phyloP scores from a whole-genome alignment of 306 rosid species.

The Ziziphus jujuba region DNA sequence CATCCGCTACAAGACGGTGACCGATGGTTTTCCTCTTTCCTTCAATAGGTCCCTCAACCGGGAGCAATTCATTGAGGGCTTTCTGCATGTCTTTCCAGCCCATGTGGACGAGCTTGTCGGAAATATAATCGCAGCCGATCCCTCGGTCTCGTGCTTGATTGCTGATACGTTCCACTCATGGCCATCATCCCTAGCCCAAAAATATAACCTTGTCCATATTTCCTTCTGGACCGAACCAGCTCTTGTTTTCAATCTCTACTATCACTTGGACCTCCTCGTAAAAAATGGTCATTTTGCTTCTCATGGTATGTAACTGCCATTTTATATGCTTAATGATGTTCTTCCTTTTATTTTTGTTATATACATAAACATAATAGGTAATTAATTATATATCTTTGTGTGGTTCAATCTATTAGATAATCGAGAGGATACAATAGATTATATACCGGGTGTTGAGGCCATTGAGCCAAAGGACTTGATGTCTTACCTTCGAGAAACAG shows the following conservation, averaged over 20 bases:
- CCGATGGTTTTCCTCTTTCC: slow-evolving; percentile 28
- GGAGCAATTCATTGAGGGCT: slow-evolving; percentile 10
- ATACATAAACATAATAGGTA: too few species aligned
- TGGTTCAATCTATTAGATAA: slow-evolving; percentile 17
- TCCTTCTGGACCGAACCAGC: slow-evolving; percentile 50
- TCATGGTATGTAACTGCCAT: background rate
- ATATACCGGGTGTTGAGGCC: slow-evolving; percentile 37
- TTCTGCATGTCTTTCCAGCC: slow-evolving; percentile 22
- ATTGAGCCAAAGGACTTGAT: slow-evolving; percentile 34
- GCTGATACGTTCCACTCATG: slow-evolving; percentile 30
- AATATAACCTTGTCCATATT: slow-evolving; percentile 27
- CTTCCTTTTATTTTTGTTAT: background rate
- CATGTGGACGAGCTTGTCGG: slow-evolving; percentile 36
- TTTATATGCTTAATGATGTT: background rate
- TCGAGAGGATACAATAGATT: slow-evolving; percentile 26
- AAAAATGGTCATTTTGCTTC: slow-evolving; percentile 35
- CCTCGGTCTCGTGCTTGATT: slow-evolving; percentile 33
- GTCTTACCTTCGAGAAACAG: slow-evolving; percentile 16
- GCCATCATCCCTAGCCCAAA: slow-evolving; percentile 20
- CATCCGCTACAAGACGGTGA: slow-evolving; percentile 30
- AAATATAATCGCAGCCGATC: slow-evolving; percentile 17
- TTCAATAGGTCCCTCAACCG: slow-evolving; percentile 23
- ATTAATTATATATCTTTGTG: too few species aligned
- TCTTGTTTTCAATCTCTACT: slow-evolving; percentile 17
- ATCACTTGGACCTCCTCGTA: slow-evolving; percentile 35